phyloP scores from a whole-genome alignment of 2,329 filamentous ascomycete genomes.

The Venturia oleaginea region DNA sequence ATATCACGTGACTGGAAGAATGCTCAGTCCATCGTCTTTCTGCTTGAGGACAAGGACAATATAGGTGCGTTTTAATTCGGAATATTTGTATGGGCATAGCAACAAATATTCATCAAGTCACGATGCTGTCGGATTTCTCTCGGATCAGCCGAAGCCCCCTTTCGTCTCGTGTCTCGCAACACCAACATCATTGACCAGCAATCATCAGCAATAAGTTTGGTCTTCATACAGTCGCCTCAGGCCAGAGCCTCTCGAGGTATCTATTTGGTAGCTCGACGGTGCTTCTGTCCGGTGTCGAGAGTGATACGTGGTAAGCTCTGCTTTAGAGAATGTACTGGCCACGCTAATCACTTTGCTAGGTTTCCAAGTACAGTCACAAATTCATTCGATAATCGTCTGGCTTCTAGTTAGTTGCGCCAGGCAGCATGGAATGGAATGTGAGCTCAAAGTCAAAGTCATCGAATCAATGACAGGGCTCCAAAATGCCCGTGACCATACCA shows the following conservation, averaged over 20 bases:
- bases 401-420: background rate
- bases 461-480: too few species aligned
- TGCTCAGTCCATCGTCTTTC: too few species aligned
- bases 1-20: too few species aligned
- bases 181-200: background rate
- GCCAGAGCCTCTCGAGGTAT: background rate
- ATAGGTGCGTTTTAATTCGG: too few species aligned
- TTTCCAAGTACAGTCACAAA: background rate
- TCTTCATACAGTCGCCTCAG: background rate
- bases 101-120: too few species aligned
- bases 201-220: background rate
- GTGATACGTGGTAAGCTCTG: background rate
- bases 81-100: too few species aligned
- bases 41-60: too few species aligned
- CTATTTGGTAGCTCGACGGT: background rate
- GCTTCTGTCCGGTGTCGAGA: background rate
- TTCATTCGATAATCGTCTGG: background rate
- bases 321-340: background rate
- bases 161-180: too few species aligned
- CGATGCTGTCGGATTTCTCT: too few species aligned
- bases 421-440: conserved; percentile 1
- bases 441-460: too few species aligned
- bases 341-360: background rate
- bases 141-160: too few species aligned
- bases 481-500: too few species aligned